These are phyloP conservation scores for Ophiostoma sp. DNA, from an alignment of 2,329 filamentous ascomycete species.

Conservation along the genomic window DNA sequence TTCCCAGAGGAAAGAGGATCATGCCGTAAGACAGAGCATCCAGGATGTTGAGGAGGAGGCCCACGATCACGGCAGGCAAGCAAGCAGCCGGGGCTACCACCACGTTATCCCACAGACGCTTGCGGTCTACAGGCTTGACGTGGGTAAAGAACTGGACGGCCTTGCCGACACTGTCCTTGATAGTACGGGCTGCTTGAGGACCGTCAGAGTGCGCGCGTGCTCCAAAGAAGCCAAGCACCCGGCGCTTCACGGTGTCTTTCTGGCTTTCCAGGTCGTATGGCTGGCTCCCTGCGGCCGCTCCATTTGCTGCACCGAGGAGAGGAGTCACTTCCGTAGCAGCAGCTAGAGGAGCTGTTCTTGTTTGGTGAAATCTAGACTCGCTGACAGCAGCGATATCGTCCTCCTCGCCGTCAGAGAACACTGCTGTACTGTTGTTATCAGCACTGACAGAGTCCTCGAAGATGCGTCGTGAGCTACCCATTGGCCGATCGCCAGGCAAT, in stretches of 20 bases:
- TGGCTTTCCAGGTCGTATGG: constrained; percentile 47
- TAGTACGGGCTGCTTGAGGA: background rate
- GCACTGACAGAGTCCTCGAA: constrained; percentile 8
- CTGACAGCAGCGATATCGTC: background rate
- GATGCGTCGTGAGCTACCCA: background rate
- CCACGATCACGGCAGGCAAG: constrained; percentile 81
- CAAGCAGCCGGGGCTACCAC: constrained; percentile 64
- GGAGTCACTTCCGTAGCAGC: constrained; percentile 36
- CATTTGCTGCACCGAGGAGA: constrained; percentile 37
- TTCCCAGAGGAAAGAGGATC: constrained; percentile 90
- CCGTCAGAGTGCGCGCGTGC: background rate
- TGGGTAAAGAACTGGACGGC: constrained; percentile 40
- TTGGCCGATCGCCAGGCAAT: background rate
- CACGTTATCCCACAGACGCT: constrained; percentile 56
- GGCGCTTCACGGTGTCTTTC: constrained; percentile 32
- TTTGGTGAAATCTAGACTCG: background rate
- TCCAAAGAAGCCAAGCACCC: constrained; percentile 19
- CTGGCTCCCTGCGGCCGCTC: constrained; percentile 24
- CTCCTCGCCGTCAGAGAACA: constrained; percentile 23
- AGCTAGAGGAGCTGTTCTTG: background rate
- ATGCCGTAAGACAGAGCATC: constrained; percentile 95
- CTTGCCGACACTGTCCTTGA: constrained; percentile 24
- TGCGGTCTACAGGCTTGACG: constrained; percentile 67
- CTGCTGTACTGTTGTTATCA: constrained; percentile 11
- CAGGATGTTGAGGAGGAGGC: constrained; percentile 82